Base-by-base conservation (phyloP, 805 yeast species). In the Tetrapisispora pingtungensis region DNA sequence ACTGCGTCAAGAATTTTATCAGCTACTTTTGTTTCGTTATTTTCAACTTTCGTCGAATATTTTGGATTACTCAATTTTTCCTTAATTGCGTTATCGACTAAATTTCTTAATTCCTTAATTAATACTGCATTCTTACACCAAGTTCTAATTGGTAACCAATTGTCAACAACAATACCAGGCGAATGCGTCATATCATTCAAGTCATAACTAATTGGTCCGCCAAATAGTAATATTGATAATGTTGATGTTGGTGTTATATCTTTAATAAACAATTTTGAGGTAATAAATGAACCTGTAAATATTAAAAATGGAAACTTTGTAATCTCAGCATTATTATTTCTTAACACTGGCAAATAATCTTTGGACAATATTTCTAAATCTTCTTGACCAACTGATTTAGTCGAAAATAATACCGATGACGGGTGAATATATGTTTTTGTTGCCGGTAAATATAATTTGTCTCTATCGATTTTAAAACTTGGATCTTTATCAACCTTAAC, bases 91-190 rank as follows among this genome's bases (percentile, higher is more conserved):
- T 71, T 67, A 56, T 88, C 95, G 28, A 90, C 62, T 39, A 86
- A 59, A 10, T 64, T 56, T 53, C 95, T 68, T 45, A 90, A 64
- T 46, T 81, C 77, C 46, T 84, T 83, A 27, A 89, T 73, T 39
- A 90, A 66, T 2, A 90, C 95, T 1, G 89, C 97, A 55, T 89
- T 86, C 51, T 93, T 84, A 50, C 95, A 83, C 97, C 97, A 90
- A 1, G 96, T 86, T 49, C 85, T 72, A 12, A 90, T 72, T 0
- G 96, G 94, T 30, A 86, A 64, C 97, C 97, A 89, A n/a, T 73
- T 73, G 52, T 86, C 96, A 44, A 90, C 66, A 8, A 87, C 78
- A 31, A 93, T 75, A 19, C 97, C 97, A 0, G 96, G 94, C 0
- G 88, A 75, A 4, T 79, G 72, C 34, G 67, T 71, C 1, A 74